Percentiles rank a stretch among this genome's conserved stretches.
Conservation (phyloP, 805 yeast genomes). For the Candida maltosa region DNA sequence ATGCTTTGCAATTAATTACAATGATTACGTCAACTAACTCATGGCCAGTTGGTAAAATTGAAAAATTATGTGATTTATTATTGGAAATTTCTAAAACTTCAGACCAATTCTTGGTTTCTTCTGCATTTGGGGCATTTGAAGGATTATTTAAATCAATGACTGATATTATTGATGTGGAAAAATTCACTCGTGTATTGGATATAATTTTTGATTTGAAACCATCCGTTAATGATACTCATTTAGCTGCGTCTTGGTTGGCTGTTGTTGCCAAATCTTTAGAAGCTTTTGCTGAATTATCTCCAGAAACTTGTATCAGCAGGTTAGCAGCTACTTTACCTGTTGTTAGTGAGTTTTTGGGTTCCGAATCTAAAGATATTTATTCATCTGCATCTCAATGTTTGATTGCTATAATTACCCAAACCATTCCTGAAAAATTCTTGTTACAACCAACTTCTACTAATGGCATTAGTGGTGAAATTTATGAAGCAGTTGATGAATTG, state of each 20-base stretch:
- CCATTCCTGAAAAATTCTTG: slow-evolving; percentile 59
- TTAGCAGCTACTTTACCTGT: slow-evolving; percentile 47
- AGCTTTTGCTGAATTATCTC: slow-evolving; percentile 31
- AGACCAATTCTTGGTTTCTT: slow-evolving; percentile 79
- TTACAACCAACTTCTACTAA: slow-evolving; percentile 44
- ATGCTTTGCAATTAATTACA: slow-evolving; percentile 71
- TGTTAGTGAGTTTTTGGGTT: slow-evolving; percentile 61
- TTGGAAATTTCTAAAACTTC: slow-evolving; percentile 75
- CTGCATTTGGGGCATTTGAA: slow-evolving; percentile 82
- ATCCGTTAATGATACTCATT: slow-evolving; percentile 72
- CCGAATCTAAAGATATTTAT: slow-evolving; percentile 63
- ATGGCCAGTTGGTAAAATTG: slow-evolving; percentile 78
- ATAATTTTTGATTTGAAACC: slow-evolving; percentile 80
- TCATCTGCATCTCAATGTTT: slow-evolving; percentile 83
- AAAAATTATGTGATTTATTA: slow-evolving; percentile 70
- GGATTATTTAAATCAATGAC: slow-evolving; percentile 69
- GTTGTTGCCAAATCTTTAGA: slow-evolving; percentile 79
- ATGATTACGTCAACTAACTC: slow-evolving; percentile 67
- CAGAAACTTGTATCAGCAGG: slow-evolving; percentile 47
- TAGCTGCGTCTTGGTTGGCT: slow-evolving; percentile 94
- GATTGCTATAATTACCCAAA: slow-evolving; percentile 69
- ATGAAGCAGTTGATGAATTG: slow-evolving; percentile 54
- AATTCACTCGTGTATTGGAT: slow-evolving; percentile 60
- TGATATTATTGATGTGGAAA: slow-evolving; percentile 57
- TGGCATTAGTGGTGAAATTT: slow-evolving; percentile 44